Base-by-base conservation (phyloP, 306 rosid genomes). In the Cicer chorassanicum region DNA sequence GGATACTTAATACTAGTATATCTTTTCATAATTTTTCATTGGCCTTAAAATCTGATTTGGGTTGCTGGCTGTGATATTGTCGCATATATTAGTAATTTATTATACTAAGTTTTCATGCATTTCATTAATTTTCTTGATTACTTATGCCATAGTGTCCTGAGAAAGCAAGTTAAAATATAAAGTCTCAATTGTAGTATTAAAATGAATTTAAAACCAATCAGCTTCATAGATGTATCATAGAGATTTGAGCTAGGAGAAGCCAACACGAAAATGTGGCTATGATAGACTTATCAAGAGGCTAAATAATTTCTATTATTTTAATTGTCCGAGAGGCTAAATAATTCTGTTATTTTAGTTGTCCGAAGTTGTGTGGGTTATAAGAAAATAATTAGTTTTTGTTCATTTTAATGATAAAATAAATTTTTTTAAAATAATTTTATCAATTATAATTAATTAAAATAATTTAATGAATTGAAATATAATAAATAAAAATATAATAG, bases 61-160 rank as follows among this genome's bases (percentile, higher is more conserved):
- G 46, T 73, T 78, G 8, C 50, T 69, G 71, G 65, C 80, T 82
- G 56, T 79, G 86, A 86, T 85, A 62, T 70, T 79, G 83, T 82
- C 90, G 82, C 90, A 71, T 82, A 90, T 76, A 48, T 75, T 62
- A 50, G 70, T 40, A 24, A 72, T 65, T 65, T 11, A 19, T 63
- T 45, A n/a, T 76, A 40, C 39, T 19, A 53, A 63, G 29, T 44
- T 61, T 13, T 70, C 59, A 70, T 7, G 48, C 48, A 39, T 62
- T 29, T 61, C 77, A 62, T 82, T 69, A 44, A 56, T 68, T 84
- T 49, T 57, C 10, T 72, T 44, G 65, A 76, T 65, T 76, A 9
- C 74, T 16, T 38, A 39, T 41, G 9, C 56, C 3, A 68, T 73
- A 38, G 39, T 64, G 34, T 38, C 24, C 34, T 36, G 5, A 69